Percentiles rank a stretch among this genome's conserved stretches.
Conservation (phyloP, 31 red algal genomes). For the Bonnemaisonia californica region DNA sequence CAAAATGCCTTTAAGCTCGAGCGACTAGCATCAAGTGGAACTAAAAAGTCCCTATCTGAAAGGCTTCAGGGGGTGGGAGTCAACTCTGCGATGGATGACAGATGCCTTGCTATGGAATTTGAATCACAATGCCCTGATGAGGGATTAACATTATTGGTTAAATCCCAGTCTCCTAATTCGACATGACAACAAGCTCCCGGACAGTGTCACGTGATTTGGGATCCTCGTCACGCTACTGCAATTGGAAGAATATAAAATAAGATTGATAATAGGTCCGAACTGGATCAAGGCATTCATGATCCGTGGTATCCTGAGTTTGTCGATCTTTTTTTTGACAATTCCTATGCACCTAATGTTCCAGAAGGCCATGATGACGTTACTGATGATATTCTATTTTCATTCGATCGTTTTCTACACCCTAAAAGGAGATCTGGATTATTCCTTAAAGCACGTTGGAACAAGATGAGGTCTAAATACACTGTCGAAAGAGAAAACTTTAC, state of each 20-base stretch:
- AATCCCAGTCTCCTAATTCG: too few species aligned
- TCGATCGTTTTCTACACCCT: not conserved
- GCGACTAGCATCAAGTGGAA: too few species aligned
- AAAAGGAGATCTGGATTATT: too few species aligned
- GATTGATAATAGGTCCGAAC: conserved; percentile 7
- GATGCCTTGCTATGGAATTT: too few species aligned
- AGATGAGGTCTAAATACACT: not conserved
- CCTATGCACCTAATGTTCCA: not conserved
- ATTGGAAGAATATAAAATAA: not conserved
- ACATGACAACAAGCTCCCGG: not conserved
- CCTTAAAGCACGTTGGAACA: too few species aligned
- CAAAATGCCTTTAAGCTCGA: too few species aligned
- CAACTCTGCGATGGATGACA: too few species aligned
- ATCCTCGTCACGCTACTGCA: not conserved
- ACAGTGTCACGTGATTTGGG: conserved; percentile 8
- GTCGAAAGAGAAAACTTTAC: not conserved
- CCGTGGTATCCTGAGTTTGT: not conserved
- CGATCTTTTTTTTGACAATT: not conserved
- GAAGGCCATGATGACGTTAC: conserved; percentile 23
- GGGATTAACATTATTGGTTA: too few species aligned
- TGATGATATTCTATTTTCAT: not conserved
- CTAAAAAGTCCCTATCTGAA: too few species aligned
- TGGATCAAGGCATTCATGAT: conserved; percentile 8
- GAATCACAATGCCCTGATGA: too few species aligned
- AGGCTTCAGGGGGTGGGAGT: too few species aligned